A percentile compares a stretch with the other conserved stretches of the same genome.
phyloP scores from a whole-genome alignment of 2,329 filamentous ascomycete genomes.

The Fusarium agapanthi region DNA sequence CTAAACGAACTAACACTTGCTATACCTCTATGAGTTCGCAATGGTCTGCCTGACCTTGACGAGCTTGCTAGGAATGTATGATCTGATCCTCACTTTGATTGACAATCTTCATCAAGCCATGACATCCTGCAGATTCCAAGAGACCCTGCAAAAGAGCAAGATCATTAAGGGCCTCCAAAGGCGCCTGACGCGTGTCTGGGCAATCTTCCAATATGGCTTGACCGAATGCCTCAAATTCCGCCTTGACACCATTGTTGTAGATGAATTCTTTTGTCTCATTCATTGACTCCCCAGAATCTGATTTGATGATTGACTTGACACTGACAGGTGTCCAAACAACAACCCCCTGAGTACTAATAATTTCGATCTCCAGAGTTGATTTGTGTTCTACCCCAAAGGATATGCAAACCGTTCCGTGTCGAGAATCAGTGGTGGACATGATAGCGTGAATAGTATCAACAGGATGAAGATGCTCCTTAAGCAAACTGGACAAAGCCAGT shows the following conservation, averaged over 20 bases:
- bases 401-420: background rate
- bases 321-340: background rate
- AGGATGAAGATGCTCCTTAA: conserved; percentile 7
- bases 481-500: conserved; percentile 2
- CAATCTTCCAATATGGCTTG: background rate
- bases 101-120: background rate
- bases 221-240: background rate
- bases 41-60: background rate
- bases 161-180: background rate
- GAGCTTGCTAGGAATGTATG: background rate
- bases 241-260: background rate
- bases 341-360: background rate
- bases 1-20: background rate
- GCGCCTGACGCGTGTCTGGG: background rate
- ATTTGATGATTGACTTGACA: background rate
- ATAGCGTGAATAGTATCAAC: conserved; percentile 10
- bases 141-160: background rate
- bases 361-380: background rate
- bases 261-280: background rate
- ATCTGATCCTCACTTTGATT: background rate
- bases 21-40: background rate
- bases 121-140: background rate
- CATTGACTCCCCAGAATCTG: background rate
- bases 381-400: background rate
- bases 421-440: background rate